phyloP scores from a whole-genome alignment of 768 basidiomycete genomes.

The Ramaria rubella region DNA sequence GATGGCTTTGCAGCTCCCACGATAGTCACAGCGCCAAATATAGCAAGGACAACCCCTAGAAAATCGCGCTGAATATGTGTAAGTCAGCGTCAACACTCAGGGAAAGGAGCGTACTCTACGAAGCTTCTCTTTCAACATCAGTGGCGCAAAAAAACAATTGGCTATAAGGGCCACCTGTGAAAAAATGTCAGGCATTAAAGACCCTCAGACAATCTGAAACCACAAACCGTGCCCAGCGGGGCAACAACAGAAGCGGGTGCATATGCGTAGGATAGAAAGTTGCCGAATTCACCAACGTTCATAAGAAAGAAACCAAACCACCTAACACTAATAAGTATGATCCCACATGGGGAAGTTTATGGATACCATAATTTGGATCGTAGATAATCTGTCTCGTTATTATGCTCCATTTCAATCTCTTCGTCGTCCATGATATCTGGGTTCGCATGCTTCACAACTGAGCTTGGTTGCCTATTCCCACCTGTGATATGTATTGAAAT shows the following conservation, averaged over 20 bases:
- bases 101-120: slow-evolving; percentile 45
- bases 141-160: slow-evolving; percentile 89
- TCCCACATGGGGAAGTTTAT: slow-evolving; percentile 16
- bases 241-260: slow-evolving; percentile 92
- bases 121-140: slow-evolving; percentile 78
- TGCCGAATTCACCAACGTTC: slow-evolving; percentile 85
- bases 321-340: slow-evolving; percentile 37
- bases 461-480: not conserved
- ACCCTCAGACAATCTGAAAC: slow-evolving; percentile 10
- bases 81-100: slow-evolving; percentile 11
- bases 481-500: not conserved
- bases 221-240: slow-evolving; percentile 84
- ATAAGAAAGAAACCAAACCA: slow-evolving; percentile 86
- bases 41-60: slow-evolving; percentile 69
- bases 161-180: slow-evolving; percentile 85
- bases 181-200: slow-evolving; percentile 4
- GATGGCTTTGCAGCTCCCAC: slow-evolving; percentile 74
- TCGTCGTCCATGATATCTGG: slow-evolving; percentile 16
- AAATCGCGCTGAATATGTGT: slow-evolving; percentile 54
- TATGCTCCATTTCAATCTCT: slow-evolving; percentile 21
- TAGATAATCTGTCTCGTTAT: slow-evolving; percentile 68
- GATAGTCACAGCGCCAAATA: slow-evolving; percentile 89
- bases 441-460: slow-evolving; percentile 9
- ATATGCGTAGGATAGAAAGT: slow-evolving; percentile 86
- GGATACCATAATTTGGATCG: slow-evolving; percentile 80